Evolutionary conservation across 306 rosid genomes (phyloP), one percentile per base, ranked within the genome.

Genomic region (Argentina anserina): DNA sequence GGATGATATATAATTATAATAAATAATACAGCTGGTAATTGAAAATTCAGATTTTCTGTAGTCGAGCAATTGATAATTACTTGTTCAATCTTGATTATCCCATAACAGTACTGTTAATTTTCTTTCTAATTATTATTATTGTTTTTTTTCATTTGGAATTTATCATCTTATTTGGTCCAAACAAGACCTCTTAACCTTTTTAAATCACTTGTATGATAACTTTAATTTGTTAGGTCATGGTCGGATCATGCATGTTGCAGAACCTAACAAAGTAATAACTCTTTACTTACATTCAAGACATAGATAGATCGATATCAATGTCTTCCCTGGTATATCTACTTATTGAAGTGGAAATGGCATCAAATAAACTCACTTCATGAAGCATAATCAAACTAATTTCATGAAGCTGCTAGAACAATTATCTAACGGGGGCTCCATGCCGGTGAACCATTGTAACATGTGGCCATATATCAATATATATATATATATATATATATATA

Each of bases 201-300:
- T n/a, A n/a, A n/a, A n/a, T n/a, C n/a, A n/a, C n/a, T n/a, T n/a
- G n/a, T n/a, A n/a, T n/a, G n/a, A n/a, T 13, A 6, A 6, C 65
- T 59, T 59, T 59, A 61, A 33, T 31, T 33, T 33, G 42, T 61
- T 61, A 31, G 66, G 67, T 62, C 67, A 33, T 15, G 65, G 29
- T 29, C 28, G 59, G 9, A 13, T 23, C 29, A 12, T 58, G 63
- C 63, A 59, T 59, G 10, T 59, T 29, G 65, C 39, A 29, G 42
- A 31, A 34, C 43, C 67, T 60, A 60, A 60, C 66, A 60, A 15
- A 60, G 2, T 17, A 2, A 31, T 33, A 33, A 17, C 41, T 36
- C 23, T 60, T 31, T 17, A 60, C 4, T 58, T 25, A 28, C 17
- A 36, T 28, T 34, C 6, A 29, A 15, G 14, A 2, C 21, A 31